phyloP scores from a whole-genome alignment of 2,329 filamentous ascomycete genomes.

The Fusarium decemcellulare region DNA sequence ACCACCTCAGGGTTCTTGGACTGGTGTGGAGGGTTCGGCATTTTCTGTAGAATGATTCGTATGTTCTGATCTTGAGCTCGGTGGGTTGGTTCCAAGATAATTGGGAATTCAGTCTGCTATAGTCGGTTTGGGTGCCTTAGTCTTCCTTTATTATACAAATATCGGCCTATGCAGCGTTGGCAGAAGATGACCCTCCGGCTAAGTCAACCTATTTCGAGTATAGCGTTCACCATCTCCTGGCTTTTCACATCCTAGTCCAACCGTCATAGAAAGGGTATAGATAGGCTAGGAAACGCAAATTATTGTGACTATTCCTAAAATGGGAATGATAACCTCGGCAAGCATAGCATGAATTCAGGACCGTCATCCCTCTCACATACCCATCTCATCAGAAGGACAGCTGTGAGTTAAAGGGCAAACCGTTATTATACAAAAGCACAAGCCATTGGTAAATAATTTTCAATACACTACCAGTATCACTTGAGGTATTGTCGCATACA shows the following conservation, averaged over 20 bases:
- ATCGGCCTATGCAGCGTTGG: too few species aligned
- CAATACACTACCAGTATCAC: too few species aligned
- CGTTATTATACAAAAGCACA: too few species aligned
- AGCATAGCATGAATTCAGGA: not conserved
- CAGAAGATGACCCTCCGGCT: too few species aligned
- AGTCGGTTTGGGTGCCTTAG: too few species aligned
- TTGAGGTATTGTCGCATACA: not conserved
- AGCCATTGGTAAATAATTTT: too few species aligned
- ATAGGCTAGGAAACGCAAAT: not conserved
- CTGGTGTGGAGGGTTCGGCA: conserved; percentile 18
- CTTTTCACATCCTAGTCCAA: too few species aligned
- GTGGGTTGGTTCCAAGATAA: not conserved
- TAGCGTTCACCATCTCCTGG: not conserved
- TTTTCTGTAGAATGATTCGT: not conserved
- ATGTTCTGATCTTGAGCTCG: too few species aligned
- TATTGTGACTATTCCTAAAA: not conserved
- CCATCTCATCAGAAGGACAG: too few species aligned
- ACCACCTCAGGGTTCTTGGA: conserved; percentile 13
- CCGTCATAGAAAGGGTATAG: too few species aligned
- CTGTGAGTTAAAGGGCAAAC: not conserved
- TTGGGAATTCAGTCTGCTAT: not conserved
- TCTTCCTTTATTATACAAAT: too few species aligned
- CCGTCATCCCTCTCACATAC: not conserved
- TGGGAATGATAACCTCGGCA: not conserved
- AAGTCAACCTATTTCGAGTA: not conserved